Percentiles rank a stretch among this genome's conserved stretches.
Conservation (phyloP, 179 eudicot genomes). For the Actinidia chinensis region DNA sequence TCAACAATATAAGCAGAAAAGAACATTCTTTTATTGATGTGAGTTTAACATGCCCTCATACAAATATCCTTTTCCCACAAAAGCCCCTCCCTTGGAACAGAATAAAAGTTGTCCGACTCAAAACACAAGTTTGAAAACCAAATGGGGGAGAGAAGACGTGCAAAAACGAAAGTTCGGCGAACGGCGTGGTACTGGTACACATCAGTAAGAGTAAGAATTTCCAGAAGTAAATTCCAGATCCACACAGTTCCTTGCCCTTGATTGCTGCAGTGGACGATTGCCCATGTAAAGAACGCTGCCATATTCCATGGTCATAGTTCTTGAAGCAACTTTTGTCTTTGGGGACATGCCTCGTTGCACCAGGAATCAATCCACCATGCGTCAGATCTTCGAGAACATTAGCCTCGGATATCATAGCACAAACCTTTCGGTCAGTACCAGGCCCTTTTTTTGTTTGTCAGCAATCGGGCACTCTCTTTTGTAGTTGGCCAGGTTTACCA, state of each 20-base stretch:
- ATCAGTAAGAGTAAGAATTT: neutral
- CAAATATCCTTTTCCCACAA: constrained; percentile 3
- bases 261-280: neutral
- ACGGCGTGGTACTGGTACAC: neutral
- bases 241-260: neutral
- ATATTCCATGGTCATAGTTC: neutral
- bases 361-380: constrained; percentile 1
- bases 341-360: neutral
- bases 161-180: neutral
- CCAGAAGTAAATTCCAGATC: neutral
- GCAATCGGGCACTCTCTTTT: neutral
- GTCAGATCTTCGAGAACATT: neutral
- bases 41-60: constrained; percentile 9
- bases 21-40: neutral
- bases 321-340: neutral
- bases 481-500: neutral
- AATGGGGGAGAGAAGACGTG: neutral
- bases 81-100: neutral
- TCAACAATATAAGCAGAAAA: constrained; percentile 6
- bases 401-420: neutral
- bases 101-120: neutral
- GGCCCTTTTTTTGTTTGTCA: neutral
- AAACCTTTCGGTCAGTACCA: neutral
- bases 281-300: neutral
- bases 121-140: neutral